Evolutionary conservation across 1,284 basidiomycete genomes (phyloP).

Genomic region (Rhodofomes roseus): DNA sequence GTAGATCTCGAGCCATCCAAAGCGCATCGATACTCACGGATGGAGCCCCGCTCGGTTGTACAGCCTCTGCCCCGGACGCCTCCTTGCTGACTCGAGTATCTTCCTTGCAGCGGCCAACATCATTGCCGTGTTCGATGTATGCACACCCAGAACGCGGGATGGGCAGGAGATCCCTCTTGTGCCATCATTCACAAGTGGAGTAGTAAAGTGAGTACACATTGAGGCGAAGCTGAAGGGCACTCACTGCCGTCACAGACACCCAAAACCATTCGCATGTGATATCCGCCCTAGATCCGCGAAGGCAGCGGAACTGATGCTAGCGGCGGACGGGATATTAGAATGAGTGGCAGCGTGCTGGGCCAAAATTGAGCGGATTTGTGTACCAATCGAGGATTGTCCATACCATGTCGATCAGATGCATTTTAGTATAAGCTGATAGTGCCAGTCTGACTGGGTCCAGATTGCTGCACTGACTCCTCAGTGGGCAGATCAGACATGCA

Average conservation of each 20-base stretch:
- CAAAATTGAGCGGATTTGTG: too few species aligned
- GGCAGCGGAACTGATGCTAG: neutral
- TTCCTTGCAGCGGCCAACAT: neutral
- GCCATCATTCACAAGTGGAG: neutral
- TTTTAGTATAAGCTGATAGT: too few species aligned
- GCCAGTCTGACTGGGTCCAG: too few species aligned
- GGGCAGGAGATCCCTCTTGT: neutral
- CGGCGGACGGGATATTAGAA: too few species aligned
- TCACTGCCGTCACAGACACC: neutral
- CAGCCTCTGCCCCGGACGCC: neutral
- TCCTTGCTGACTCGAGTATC: neutral
- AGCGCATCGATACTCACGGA: too few species aligned
- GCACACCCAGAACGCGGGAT: neutral
- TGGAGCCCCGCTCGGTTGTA: conserved; percentile 1
- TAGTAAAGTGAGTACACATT: too few species aligned
- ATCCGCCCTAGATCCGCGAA: conserved; percentile 21
- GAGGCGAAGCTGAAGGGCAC: neutral
- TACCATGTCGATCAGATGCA: too few species aligned
- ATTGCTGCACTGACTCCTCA: too few species aligned
- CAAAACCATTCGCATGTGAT: conserved; percentile 22
- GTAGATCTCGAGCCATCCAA: too few species aligned
- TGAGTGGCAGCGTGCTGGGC: too few species aligned
- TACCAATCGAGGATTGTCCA: too few species aligned
- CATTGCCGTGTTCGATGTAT: conserved; percentile 2
- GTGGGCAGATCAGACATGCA: too few species aligned